These are phyloP conservation scores for Cerrena zonata DNA, from an alignment of 1,284 basidiomycete genomes.

Conservation along the genomic window DNA sequence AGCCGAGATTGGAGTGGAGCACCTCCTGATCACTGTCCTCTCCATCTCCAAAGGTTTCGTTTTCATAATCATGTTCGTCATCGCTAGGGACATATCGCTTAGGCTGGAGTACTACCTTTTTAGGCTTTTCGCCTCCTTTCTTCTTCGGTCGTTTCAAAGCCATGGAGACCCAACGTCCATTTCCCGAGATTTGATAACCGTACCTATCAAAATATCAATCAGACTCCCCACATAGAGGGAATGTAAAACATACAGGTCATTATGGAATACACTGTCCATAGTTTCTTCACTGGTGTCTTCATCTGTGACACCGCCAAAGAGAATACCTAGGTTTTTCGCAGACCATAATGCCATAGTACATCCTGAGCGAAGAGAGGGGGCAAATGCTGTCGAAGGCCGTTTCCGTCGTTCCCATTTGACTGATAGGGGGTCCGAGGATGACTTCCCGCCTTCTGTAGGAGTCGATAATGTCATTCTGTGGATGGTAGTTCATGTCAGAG, in stretches of 20 bases:
- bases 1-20: no score
- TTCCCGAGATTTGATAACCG: slow-evolving; percentile 74
- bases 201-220: slow-evolving; percentile 40
- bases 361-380: slow-evolving; percentile 68
- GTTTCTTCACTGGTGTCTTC: slow-evolving; percentile 85
- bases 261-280: slow-evolving; percentile 80
- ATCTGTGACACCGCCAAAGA: slow-evolving; percentile 91
- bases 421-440: slow-evolving; percentile 41
- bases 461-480: slow-evolving; percentile 34
- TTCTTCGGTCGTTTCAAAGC: slow-evolving; percentile 64
- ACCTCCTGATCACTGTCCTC: slow-evolving; percentile 25
- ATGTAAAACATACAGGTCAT: slow-evolving; percentile 59
- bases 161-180: slow-evolving; percentile 78
- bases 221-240: background rate
- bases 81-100: slow-evolving; percentile 18
- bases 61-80: slow-evolving; percentile 29
- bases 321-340: slow-evolving; percentile 62
- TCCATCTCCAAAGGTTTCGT: slow-evolving; percentile 29
- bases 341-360: slow-evolving; percentile 83
- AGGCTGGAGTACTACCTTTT: slow-evolving; percentile 23
- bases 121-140: slow-evolving; percentile 40
- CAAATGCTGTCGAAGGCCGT: slow-evolving; percentile 64
- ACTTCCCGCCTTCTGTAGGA: slow-evolving; percentile 27
- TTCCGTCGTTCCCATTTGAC: slow-evolving; percentile 86
- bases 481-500: background rate